Evolutionary conservation across 2,329 filamentous ascomycete genomes (phyloP).

Genomic region (Penicillium rolfsii): DNA sequence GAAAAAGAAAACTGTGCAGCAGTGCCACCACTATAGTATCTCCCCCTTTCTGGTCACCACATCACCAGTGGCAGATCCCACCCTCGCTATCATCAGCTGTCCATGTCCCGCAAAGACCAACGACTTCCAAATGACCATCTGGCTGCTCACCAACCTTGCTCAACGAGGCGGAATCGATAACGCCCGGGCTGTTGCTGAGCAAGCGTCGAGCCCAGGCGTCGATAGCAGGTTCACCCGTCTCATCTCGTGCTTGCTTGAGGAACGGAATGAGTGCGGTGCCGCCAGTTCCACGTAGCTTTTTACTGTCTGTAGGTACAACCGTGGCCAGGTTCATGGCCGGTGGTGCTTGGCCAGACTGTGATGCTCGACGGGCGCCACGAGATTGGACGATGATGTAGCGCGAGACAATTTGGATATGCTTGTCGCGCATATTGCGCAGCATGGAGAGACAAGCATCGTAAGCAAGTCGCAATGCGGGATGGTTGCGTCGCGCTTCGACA

Average conservation of each 20-base stretch:
- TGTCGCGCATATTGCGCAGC: constrained; percentile 78
- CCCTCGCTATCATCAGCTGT: constrained; percentile 81
- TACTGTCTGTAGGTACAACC: constrained; percentile 47
- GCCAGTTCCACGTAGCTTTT: constrained; percentile 82
- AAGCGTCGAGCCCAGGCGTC: constrained; percentile 64
- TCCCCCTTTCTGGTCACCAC: not conserved
- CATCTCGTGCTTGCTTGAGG: constrained; percentile 92
- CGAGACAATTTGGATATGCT: constrained; percentile 94
- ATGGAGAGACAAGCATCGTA: constrained; percentile 90
- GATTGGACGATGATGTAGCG: constrained; percentile 93
- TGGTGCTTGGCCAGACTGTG: constrained; percentile 54
- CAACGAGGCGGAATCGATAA: constrained; percentile 46
- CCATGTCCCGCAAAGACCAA: constrained; percentile 83
- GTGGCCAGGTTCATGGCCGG: constrained; percentile 59
- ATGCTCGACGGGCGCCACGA: constrained; percentile 69
- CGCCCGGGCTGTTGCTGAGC: constrained; percentile 56
- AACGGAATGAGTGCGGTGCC: constrained; percentile 94
- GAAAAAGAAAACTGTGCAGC: constrained; percentile 1
- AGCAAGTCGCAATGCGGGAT: constrained; percentile 72
- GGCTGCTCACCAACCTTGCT: constrained; percentile 58
- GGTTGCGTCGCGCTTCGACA: constrained; percentile 64
- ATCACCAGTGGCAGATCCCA: constrained; percentile 60
- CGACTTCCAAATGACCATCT: constrained; percentile 60
- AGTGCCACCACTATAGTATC: not conserved
- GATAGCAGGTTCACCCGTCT: constrained; percentile 90